Conservation (phyloP, 768 basidiomycete species). For the Leucosporidium yakuticum region DNA sequence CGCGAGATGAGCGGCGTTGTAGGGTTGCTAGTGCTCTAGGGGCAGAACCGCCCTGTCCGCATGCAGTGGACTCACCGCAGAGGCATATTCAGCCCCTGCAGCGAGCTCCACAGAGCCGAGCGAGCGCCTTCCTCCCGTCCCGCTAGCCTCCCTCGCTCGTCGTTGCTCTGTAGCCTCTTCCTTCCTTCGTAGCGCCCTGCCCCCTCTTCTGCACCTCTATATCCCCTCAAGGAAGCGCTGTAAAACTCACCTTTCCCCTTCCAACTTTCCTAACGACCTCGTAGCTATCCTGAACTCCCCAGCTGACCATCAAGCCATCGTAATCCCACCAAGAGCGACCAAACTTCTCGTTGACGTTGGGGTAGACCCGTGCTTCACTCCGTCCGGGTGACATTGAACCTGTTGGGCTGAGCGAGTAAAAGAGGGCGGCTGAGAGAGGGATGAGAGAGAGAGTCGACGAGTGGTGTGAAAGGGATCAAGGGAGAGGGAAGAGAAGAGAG, state of each 20-base stretch:
- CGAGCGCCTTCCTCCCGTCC: neutral
- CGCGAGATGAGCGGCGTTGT: too few species aligned
- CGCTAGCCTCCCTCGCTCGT: neutral
- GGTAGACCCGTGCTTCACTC: conserved; percentile 41
- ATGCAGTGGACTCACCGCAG: neutral
- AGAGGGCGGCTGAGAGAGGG: neutral
- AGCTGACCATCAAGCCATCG: conserved; percentile 79
- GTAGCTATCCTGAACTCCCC: conserved; percentile 95
- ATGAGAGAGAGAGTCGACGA: neutral
- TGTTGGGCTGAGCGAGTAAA: neutral
- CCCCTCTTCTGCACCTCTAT: neutral
- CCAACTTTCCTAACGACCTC: conserved; percentile 96
- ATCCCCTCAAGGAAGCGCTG: conserved; percentile 72
- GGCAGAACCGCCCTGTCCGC: neutral
- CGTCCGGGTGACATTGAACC: conserved; percentile 14
- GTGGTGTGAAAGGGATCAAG: neutral
- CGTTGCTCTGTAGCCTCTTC: neutral
- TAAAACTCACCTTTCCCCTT: conserved; percentile 58
- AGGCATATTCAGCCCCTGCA: neutral
- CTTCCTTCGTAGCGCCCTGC: neutral
- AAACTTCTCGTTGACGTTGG: conserved; percentile 37
- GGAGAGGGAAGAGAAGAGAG: neutral
- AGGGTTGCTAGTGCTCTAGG: too few species aligned
- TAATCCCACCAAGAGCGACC: conserved; percentile 38
- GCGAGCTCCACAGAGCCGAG: neutral